Evolutionary conservation across 768 basidiomycete genomes (phyloP).

Genomic region (Amylocystis lapponica): DNA sequence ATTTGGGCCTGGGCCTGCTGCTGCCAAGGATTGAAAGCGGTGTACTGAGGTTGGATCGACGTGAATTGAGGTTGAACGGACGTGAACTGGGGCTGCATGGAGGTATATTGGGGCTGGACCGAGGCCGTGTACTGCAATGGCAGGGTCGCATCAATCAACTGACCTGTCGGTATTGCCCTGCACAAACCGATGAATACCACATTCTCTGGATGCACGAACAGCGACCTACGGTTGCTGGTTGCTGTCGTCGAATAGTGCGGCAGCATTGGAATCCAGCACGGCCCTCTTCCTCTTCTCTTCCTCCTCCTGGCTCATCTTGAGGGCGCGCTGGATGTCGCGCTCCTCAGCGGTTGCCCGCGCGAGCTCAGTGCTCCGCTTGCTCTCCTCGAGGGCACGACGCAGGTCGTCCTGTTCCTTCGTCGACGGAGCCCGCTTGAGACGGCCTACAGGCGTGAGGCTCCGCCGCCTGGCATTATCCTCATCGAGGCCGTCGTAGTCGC

Average conservation of each 20-base stretch:
- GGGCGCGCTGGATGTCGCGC: slow-evolving; percentile 68
- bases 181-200: no score
- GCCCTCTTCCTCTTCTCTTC: slow-evolving; percentile 68
- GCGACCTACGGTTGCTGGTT: no score
- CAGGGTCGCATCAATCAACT: slow-evolving; percentile 16
- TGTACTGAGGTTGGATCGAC: slow-evolving; percentile 77
- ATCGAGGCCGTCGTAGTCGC: slow-evolving; percentile 28
- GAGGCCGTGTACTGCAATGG: slow-evolving; percentile 19
- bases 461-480: slow-evolving; percentile 28
- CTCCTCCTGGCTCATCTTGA: slow-evolving; percentile 82
- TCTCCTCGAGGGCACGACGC: slow-evolving; percentile 75
- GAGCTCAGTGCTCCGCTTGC: slow-evolving; percentile 65
- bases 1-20: slow-evolving; percentile 87
- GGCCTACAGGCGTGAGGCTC: slow-evolving; percentile 9
- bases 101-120: slow-evolving; percentile 16
- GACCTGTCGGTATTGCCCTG: slow-evolving; percentile 1
- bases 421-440: slow-evolving; percentile 11
- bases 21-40: slow-evolving; percentile 87
- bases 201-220: no score
- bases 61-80: slow-evolving; percentile 76
- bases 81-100: slow-evolving; percentile 20
- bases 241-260: slow-evolving; percentile 8
- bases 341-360: slow-evolving; percentile 55
- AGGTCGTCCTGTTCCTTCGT: slow-evolving; percentile 75
- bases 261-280: slow-evolving; percentile 62